phyloP scores from a whole-genome alignment of 2,329 filamentous ascomycete species.

The Aspergillus fumigatiaffinis region DNA sequence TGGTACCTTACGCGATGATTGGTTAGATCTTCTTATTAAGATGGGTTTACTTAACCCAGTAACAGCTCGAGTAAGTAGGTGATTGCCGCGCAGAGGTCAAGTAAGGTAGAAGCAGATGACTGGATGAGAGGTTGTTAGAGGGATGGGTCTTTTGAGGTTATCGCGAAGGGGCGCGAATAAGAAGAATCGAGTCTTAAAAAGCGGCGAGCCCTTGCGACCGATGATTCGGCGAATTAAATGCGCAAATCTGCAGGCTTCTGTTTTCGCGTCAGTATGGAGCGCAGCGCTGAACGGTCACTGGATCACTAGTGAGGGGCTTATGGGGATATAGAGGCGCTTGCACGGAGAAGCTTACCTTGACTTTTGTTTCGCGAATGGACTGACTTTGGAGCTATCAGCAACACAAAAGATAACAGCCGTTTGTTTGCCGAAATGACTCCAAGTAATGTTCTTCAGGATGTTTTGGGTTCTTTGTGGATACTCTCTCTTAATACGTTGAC shows the following conservation, averaged over 20 bases:
- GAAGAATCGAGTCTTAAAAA: slow-evolving; percentile 20
- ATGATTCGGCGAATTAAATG: slow-evolving; percentile 42
- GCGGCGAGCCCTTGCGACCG: slow-evolving; percentile 19
- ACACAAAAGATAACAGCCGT: slow-evolving; percentile 10
- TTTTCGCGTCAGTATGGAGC: slow-evolving; percentile 41
- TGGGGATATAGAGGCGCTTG: slow-evolving; percentile 18
- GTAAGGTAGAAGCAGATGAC: slow-evolving; percentile 12
- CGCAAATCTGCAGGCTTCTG: slow-evolving; percentile 37
- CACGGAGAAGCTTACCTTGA: slow-evolving; percentile 30
- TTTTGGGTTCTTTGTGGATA: slow-evolving; percentile 33
- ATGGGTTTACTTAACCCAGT: slow-evolving; percentile 17
- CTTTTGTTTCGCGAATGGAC: slow-evolving; percentile 16
- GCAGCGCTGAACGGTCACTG: slow-evolving; percentile 42
- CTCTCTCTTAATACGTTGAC: slow-evolving; percentile 24
- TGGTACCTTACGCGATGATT: slow-evolving; percentile 18
- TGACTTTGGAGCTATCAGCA: slow-evolving; percentile 12
- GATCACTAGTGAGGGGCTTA: slow-evolving; percentile 26
- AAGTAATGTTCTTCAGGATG: slow-evolving; percentile 21
- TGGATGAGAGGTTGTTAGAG: slow-evolving; percentile 19
- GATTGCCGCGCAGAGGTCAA: slow-evolving; percentile 14
- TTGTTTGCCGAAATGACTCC: slow-evolving; percentile 22
- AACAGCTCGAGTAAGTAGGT: slow-evolving; percentile 12
- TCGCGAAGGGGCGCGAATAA: slow-evolving; percentile 23
- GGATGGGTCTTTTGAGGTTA: slow-evolving; percentile 20
- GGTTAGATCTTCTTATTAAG: slow-evolving; percentile 13